Conservation (phyloP, 352 stramenopile species). For the Phytophthora melonis region DNA sequence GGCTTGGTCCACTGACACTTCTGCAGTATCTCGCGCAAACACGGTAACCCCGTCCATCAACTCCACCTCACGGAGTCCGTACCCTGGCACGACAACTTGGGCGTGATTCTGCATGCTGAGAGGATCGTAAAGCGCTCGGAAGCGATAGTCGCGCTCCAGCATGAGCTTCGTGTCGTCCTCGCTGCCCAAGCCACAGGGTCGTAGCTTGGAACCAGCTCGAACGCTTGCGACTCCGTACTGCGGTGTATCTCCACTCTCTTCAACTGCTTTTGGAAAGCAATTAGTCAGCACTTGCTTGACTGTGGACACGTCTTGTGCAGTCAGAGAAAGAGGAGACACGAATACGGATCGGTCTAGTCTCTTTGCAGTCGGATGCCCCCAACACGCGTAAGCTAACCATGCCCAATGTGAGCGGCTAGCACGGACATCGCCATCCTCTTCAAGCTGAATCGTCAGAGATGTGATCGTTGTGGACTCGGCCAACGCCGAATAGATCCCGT, state of each 20-base stretch:
- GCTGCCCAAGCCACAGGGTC: neutral
- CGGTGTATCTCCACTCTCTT: neutral
- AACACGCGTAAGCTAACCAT: constrained; percentile 23
- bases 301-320: neutral
- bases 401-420: constrained; percentile 8
- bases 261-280: neutral
- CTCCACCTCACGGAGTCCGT: neutral
- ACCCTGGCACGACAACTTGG: constrained; percentile 9
- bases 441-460: neutral
- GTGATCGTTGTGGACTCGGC: too few species aligned
- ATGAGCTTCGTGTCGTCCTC: neutral
- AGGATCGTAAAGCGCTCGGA: constrained; percentile 5
- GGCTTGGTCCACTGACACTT: neutral
- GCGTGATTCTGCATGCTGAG: neutral
- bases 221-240: neutral
- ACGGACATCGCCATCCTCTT: constrained; percentile 7
- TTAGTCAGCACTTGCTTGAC: neutral
- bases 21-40: neutral
- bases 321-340: neutral
- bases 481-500: too few species aligned
- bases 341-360: neutral
- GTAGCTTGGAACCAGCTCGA: neutral
- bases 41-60: neutral
- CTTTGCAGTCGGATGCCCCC: constrained; percentile 7
- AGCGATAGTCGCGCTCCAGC: neutral